Evolutionary conservation across 441 rosid species (phyloP), one percentile per base, ranked within the genome.

Genomic region (Macaranga tanarius): DNA sequence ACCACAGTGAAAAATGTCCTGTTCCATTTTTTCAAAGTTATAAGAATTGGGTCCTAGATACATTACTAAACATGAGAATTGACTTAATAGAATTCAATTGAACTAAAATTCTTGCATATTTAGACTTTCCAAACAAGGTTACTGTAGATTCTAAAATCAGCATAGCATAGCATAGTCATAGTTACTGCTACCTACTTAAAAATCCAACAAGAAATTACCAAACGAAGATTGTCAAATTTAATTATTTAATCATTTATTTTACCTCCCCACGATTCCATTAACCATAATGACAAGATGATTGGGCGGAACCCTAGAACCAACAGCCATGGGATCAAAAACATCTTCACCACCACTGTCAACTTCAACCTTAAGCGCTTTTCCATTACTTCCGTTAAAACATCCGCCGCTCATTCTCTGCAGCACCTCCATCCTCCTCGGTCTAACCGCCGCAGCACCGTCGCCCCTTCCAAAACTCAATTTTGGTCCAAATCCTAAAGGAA

Each of bases 271-370:
- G 71, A 93, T 82, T 45, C 98, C 98, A 73, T 91, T 91, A 63
- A 93, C 94, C 98, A 93, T 91, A 75, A 93, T 74, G 6, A 93
- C 94, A 48, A 93, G 91, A 84, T 93, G 98, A 59, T 86, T 90
- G 0, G 95, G 90, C n/a, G 81, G 81, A 63, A 69, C 79, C 15
- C 73, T 48, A 2, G 88, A 65, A 34, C 79, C 78, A 76, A 74
- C 80, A 28, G 78, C 75, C 4, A 62, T 80, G 28, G 87, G 79
- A 71, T 83, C 82, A 56, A 85, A 86, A 26, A 90, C 65, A 78
- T 87, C 90, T 75, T 86, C 87, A 31, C 97, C 95, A 61, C 90
- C 92, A 73, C 86, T 86, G 31, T 88, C 86, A 7, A 66, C 78
- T 88, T 87, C 92, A 74, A 87, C 78, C 78, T 80, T 77, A 51